Conservation (phyloP, 192 early-diverging fungal species). For the Dissophora globulifera region DNA sequence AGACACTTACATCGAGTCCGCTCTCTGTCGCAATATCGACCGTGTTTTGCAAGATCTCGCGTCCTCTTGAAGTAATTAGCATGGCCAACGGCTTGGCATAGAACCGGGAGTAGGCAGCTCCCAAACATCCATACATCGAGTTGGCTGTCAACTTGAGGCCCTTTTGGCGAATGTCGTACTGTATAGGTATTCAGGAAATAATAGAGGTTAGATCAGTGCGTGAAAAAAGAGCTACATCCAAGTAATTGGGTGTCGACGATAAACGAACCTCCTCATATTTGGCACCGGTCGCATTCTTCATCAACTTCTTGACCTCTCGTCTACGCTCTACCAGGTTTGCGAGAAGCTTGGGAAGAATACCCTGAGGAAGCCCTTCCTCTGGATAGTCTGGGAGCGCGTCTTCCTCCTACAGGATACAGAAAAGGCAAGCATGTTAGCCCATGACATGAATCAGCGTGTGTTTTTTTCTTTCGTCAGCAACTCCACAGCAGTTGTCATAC, state of each 20-base stretch:
- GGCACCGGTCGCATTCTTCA: constrained; percentile 78
- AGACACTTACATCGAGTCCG: constrained; percentile 71
- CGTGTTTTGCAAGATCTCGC: constrained; percentile 96
- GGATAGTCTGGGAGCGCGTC: constrained; percentile 85
- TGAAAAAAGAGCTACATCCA: not conserved
- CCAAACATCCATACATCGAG: constrained; percentile 99
- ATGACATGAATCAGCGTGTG: too few relatives aligned
- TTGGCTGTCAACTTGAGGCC: constrained; percentile 98
- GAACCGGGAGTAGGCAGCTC: constrained; percentile 92
- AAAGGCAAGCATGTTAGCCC: not conserved
- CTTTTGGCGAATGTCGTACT: constrained; percentile 93
- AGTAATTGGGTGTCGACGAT: too few relatives aligned
- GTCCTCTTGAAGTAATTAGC: constrained; percentile 94
- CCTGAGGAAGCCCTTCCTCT: constrained; percentile 67
- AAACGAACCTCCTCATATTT: constrained; percentile 44
- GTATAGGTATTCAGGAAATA: not conserved
- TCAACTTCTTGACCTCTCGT: constrained; percentile 86
- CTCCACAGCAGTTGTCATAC: too few relatives aligned
- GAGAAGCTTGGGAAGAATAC: constrained; percentile 89
- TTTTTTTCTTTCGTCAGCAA: too few relatives aligned
- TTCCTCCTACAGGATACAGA: constrained; percentile 51
- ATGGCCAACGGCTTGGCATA: constrained; percentile 98
- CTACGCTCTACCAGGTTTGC: constrained; percentile 91
- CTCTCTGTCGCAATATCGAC: constrained; percentile 83
- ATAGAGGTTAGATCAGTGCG: not conserved